Evolutionary conservation across 768 basidiomycete species (phyloP).

Genomic region (Lactarius trivialis): DNA sequence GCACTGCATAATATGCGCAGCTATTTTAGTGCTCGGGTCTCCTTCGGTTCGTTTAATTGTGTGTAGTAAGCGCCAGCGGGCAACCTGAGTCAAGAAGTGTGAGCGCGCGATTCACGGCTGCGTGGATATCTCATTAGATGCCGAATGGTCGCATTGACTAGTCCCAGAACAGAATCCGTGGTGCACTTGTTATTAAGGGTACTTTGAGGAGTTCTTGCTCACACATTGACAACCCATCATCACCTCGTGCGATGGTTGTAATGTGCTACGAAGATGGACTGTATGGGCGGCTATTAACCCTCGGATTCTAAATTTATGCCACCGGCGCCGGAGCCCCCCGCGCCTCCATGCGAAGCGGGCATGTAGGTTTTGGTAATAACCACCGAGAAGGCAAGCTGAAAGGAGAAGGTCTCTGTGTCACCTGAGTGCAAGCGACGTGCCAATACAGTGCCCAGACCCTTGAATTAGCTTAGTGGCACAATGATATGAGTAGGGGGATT

Average conservation of each 20-base stretch:
- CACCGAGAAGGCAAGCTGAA: neutral
- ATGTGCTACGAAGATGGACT: too few species aligned
- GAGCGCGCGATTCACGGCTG: neutral
- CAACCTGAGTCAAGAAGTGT: neutral
- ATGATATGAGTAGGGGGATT: neutral
- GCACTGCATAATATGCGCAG: neutral
- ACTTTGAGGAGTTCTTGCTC: too few species aligned
- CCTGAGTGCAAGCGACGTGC: neutral
- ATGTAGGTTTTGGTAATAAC: neutral
- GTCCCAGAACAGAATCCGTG: neutral
- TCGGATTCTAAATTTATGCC: neutral
- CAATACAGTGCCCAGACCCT: neutral
- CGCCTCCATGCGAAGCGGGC: neutral
- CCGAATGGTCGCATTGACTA: neutral
- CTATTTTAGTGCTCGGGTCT: neutral
- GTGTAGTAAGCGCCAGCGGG: neutral
- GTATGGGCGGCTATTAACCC: neutral
- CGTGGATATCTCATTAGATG: neutral
- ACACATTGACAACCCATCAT: neutral
- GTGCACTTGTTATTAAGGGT: too few species aligned
- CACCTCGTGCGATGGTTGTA: neutral
- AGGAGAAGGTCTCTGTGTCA: neutral
- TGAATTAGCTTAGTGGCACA: conserved; percentile 1
- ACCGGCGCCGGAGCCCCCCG: neutral
- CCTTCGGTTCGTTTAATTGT: neutral